phyloP scores from a whole-genome alignment of 208 protist species.

The Zelonia costaricensis region DNA sequence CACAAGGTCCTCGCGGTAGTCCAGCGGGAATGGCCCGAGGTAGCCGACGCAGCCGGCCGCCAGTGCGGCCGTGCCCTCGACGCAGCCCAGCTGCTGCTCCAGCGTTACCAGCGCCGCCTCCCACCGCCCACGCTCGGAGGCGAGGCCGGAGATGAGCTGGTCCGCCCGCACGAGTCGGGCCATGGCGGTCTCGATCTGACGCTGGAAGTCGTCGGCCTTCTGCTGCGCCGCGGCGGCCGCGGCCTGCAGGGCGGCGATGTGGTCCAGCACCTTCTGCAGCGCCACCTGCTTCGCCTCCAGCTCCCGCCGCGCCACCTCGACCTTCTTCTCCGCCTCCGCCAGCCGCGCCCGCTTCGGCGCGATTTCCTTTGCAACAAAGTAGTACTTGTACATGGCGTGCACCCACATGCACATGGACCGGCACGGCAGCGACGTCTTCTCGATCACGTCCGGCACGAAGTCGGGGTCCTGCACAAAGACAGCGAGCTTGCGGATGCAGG shows the following conservation, averaged over 20 bases:
- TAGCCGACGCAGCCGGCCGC: constrained; percentile 91
- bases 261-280: constrained; percentile 75
- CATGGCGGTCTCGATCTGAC: constrained; percentile 84
- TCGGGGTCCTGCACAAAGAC: constrained; percentile 91
- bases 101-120: constrained; percentile 55
- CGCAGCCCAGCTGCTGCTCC: constrained; percentile 49
- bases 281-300: constrained; percentile 68
- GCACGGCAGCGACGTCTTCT: constrained; percentile 92
- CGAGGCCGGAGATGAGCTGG: constrained; percentile 85
- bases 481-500: constrained; percentile 86
- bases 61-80: constrained; percentile 83
- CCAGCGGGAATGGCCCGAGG: constrained; percentile 85
- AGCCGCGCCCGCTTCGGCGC: constrained; percentile 87
- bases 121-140: constrained; percentile 86
- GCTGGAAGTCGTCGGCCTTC: constrained; percentile 84
- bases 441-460: constrained; percentile 92
- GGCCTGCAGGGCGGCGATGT: constrained; percentile 69
- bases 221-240: constrained; percentile 74
- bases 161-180: constrained; percentile 83
- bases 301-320: constrained; percentile 56
- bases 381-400: constrained; percentile 94
- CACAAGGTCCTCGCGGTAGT: constrained; percentile 77
- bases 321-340: constrained; percentile 76
- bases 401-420: constrained; percentile 96
- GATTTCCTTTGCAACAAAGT: constrained; percentile 89